Percentiles rank a stretch among this genome's conserved stretches.
phyloP scores from a whole-genome alignment of 2,329 filamentous ascomycete species.

The Fusarium multiceps region DNA sequence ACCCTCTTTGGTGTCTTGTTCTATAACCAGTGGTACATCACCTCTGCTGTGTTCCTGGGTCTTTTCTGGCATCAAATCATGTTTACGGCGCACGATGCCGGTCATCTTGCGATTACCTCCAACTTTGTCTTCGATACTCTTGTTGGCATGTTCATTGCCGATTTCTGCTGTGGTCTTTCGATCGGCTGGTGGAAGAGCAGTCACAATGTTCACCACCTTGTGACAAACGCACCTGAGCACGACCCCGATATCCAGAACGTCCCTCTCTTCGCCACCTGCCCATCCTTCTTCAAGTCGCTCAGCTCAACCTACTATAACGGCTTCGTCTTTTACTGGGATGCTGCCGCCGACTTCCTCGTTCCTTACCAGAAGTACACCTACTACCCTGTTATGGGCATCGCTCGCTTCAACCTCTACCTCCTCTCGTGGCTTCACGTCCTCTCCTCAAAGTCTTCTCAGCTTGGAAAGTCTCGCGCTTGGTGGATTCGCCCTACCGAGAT shows the following conservation, averaged over 20 bases:
- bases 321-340: conserved; percentile 72
- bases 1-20: conserved; percentile 59
- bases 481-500: conserved; percentile 76
- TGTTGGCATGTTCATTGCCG: conserved; percentile 71
- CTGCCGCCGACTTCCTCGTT: conserved; percentile 67
- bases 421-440: conserved; percentile 75
- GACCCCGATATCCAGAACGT: conserved; percentile 74
- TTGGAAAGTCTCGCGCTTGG: conserved; percentile 68
- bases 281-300: conserved; percentile 73
- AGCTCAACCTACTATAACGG: conserved; percentile 73
- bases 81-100: conserved; percentile 75
- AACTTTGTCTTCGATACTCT: conserved; percentile 68
- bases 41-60: conserved; percentile 69
- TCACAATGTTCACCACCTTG: conserved; percentile 75
- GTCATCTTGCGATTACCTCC: conserved; percentile 71
- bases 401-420: conserved; percentile 78
- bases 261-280: conserved; percentile 75
- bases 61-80: conserved; percentile 76
- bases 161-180: conserved; percentile 73
- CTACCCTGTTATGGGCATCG: conserved; percentile 74
- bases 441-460: conserved; percentile 63
- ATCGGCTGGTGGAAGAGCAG: conserved; percentile 78
- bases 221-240: conserved; percentile 72
- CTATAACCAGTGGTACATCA: conserved; percentile 64
- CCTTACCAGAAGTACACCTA: conserved; percentile 74